Percentiles rank a stretch among this genome's conserved stretches.
Evolutionary conservation across 176 grass and related monocot species (phyloP).

Genomic region (Zoysia pacifica): DNA sequence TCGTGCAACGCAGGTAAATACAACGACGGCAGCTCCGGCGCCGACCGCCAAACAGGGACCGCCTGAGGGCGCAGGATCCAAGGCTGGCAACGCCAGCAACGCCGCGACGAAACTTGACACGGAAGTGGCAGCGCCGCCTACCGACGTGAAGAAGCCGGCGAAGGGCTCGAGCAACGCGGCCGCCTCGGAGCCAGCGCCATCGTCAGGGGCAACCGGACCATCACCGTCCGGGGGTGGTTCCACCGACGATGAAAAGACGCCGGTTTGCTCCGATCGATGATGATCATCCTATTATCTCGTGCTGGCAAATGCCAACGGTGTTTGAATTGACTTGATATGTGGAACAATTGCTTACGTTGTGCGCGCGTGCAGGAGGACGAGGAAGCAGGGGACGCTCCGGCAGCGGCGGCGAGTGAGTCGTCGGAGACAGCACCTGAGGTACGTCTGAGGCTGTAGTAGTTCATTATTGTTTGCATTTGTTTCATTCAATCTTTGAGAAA

Average conservation of each 20-base stretch:
- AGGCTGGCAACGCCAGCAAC: background rate
- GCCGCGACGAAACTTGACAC: background rate
- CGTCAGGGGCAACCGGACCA: background rate
- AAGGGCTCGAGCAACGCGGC: background rate
- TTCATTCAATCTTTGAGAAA: background rate
- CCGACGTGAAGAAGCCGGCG: background rate
- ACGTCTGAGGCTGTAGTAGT: background rate
- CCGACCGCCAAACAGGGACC: background rate
- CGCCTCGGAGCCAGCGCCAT: background rate
- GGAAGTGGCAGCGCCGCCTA: background rate
- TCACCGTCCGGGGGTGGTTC: conserved; percentile 10
- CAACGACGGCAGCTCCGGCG: background rate
- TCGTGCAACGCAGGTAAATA: conserved; percentile 6
- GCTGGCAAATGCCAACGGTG: background rate
- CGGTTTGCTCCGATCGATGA: conserved; percentile 14
- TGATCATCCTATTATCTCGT: background rate
- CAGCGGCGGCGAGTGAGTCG: background rate
- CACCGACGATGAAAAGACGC: background rate
- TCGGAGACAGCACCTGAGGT: conserved; percentile 30
- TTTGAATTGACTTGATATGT: background rate
- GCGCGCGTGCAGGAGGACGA: background rate
- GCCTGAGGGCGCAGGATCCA: background rate
- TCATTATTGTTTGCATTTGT: background rate
- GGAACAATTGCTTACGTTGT: background rate
- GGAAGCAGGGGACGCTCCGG: background rate